phyloP scores from a whole-genome alignment of 441 rosid species.

The Kokia cookei region DNA sequence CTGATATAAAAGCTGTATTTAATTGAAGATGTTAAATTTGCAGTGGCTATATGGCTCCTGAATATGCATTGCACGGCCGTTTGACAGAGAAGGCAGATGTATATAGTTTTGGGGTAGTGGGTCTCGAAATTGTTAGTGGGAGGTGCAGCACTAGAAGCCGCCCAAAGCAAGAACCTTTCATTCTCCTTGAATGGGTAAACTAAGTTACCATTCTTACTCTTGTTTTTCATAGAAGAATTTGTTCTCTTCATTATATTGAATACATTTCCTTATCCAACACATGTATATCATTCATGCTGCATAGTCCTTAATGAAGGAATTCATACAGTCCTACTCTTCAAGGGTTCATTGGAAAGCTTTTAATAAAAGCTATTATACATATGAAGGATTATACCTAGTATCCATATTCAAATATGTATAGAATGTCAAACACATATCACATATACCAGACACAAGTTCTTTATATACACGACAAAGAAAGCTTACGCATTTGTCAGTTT shows the following conservation, averaged over 20 bases:
- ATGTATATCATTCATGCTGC: no score
- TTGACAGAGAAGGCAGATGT: constrained; percentile 44
- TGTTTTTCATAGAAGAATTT: not conserved
- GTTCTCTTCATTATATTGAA: no score
- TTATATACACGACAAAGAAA: no score
- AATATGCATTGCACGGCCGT: constrained; percentile 41
- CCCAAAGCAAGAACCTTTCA: constrained; percentile 12
- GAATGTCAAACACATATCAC: not conserved
- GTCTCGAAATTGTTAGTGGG: constrained; percentile 40
- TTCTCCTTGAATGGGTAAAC: constrained; percentile 49
- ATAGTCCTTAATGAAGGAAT: no score
- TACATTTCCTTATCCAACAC: no score
- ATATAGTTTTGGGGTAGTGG: constrained; percentile 43
- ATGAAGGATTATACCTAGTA: not conserved
- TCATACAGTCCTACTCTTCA: no score
- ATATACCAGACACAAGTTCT: no score
- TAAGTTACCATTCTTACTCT: not conserved
- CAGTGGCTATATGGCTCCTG: constrained; percentile 56
- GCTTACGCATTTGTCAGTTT: not conserved
- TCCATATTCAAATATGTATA: not conserved
- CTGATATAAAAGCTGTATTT: no score
- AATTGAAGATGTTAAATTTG: not conserved
- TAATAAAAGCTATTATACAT: no score
- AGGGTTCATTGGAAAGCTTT: no score
- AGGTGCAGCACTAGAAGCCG: constrained; percentile 20